A percentile compares a stretch with the other conserved stretches of the same genome.
Evolutionary conservation across 129 eudicot genomes (phyloP).

Genomic region (Saussurea involucrata): DNA sequence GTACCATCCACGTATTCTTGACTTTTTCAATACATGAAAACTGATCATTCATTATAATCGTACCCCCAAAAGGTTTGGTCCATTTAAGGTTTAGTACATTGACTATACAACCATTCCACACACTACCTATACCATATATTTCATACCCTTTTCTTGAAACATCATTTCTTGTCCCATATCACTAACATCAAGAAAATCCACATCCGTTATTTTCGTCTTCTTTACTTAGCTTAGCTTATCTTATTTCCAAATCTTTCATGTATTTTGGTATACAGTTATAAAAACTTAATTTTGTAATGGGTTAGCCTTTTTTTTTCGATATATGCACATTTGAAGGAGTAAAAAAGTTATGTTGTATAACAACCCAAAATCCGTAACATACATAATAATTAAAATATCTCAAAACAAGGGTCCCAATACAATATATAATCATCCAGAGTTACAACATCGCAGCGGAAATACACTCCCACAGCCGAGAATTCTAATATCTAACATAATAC

Average conservation of each 20-base stretch:
- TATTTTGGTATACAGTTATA: no score
- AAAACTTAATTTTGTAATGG: no score
- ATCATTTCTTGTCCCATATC: slow-evolving; percentile 20
- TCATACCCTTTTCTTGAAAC: slow-evolving; percentile 19
- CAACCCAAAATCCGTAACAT: no score
- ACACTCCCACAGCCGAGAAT: no score
- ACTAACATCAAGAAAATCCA: neutral
- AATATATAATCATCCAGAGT: no score
- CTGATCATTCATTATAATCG: slow-evolving; percentile 12
- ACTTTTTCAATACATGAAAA: slow-evolving; percentile 22
- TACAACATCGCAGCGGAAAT: no score
- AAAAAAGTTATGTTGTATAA: no score
- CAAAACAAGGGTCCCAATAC: no score
- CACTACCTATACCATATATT: slow-evolving; percentile 7
- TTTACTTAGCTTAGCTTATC: neutral
- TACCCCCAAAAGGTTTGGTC: slow-evolving; percentile 32
- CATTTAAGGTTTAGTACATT: slow-evolving; percentile 20
- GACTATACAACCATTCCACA: slow-evolving; percentile 29
- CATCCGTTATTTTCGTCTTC: neutral
- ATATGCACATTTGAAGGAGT: neutral
- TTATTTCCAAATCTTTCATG: neutral
- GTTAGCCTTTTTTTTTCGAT: no score
- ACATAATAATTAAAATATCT: no score
- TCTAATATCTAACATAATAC: no score
- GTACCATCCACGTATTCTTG: slow-evolving; percentile 24